Evolutionary conservation across 331 rosid species (phyloP).

Genomic region (Ulmus americana): DNA sequence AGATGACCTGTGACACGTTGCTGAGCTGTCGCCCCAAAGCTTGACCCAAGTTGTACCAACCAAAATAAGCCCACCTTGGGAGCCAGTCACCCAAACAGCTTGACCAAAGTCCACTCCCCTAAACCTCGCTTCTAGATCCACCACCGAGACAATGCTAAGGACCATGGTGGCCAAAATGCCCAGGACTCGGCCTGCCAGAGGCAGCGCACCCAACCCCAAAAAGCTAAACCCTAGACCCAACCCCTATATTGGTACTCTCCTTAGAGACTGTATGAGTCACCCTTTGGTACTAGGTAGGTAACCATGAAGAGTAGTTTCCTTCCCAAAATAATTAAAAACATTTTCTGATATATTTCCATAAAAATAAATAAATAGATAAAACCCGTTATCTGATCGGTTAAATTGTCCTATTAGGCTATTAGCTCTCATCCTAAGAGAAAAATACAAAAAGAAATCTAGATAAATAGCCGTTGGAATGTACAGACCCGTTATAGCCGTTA

Average conservation of each 20-base stretch:
- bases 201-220: too few species aligned
- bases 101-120: too few species aligned
- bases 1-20: too few species aligned
- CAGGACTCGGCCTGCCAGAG: too few species aligned
- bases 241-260: neutral
- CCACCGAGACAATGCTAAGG: too few species aligned
- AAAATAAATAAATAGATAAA: neutral
- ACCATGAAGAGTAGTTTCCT: neutral
- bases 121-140: too few species aligned
- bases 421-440: neutral
- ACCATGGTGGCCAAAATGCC: too few species aligned
- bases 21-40: too few species aligned
- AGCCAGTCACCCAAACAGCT: too few species aligned
- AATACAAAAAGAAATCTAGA: neutral
- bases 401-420: neutral
- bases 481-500: neutral
- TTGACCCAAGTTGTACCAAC: too few species aligned
- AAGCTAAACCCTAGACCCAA: too few species aligned
- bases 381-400: neutral
- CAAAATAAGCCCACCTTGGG: too few species aligned
- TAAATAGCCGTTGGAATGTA: slow-evolving; percentile 12
- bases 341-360: neutral
- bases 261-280: neutral
- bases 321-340: neutral
- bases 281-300: neutral